These are phyloP conservation scores for Globomyces pollinis-pini DNA, from an alignment of 192 early-diverging fungal species.

Conservation along the genomic window DNA sequence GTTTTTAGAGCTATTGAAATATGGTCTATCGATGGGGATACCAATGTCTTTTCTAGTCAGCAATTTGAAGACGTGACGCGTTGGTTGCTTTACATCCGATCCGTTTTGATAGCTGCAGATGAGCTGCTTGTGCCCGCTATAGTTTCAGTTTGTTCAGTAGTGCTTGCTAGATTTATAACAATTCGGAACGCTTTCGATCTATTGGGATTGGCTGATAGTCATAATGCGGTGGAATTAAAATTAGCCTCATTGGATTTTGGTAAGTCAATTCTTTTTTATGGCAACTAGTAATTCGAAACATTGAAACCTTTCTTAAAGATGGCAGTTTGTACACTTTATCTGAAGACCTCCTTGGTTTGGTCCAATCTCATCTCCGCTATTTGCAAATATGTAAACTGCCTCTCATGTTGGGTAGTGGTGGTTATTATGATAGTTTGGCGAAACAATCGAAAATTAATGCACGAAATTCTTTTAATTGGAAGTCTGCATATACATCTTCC, in stretches of 20 bases:
- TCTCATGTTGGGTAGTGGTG: slow-evolving; percentile 17
- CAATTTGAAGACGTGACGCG: slow-evolving; percentile 34
- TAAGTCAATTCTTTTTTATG: slow-evolving; percentile 8
- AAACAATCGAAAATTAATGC: neutral
- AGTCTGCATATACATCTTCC: neutral
- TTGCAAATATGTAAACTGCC: slow-evolving; percentile 25
- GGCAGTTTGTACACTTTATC: slow-evolving; percentile 9
- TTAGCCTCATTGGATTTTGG: slow-evolving; percentile 46
- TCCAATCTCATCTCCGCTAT: slow-evolving; percentile 14
- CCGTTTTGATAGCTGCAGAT: slow-evolving; percentile 54
- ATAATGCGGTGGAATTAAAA: slow-evolving; percentile 39
- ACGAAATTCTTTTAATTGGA: neutral
- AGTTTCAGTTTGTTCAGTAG: slow-evolving; percentile 23
- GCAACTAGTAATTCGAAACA: slow-evolving; percentile 22
- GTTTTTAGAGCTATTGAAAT: too few species aligned
- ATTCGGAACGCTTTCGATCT: slow-evolving; percentile 44
- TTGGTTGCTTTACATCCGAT: slow-evolving; percentile 42
- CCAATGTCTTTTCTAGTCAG: too few species aligned
- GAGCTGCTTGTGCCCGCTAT: slow-evolving; percentile 48
- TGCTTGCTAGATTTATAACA: slow-evolving; percentile 20
- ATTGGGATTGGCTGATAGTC: slow-evolving; percentile 47
- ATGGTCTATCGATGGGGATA: too few species aligned
- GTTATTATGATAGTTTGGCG: slow-evolving; percentile 16
- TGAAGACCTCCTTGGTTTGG: slow-evolving; percentile 16
- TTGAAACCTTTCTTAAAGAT: slow-evolving; percentile 22